phyloP scores from a whole-genome alignment of 2,329 filamentous ascomycete genomes.

The Hyphodiscus sp. region DNA sequence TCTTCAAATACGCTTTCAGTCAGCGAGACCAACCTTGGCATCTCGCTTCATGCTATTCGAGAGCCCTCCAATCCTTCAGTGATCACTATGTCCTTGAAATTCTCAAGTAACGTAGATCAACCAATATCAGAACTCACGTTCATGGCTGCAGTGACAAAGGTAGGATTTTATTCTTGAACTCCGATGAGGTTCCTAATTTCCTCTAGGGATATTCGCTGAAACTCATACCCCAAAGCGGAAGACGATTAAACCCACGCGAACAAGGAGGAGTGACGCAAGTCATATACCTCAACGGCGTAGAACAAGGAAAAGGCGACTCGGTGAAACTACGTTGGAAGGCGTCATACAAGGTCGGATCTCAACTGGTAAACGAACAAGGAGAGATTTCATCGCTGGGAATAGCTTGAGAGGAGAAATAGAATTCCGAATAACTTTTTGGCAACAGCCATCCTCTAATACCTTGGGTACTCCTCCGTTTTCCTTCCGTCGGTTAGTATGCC shows the following conservation, averaged over 20 bases:
- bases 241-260: constrained; percentile 64
- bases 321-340: constrained; percentile 89
- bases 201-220: constrained; percentile 69
- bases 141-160: constrained; percentile 89
- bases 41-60: constrained; percentile 67
- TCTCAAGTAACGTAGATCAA: constrained; percentile 72
- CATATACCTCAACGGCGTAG: constrained; percentile 70
- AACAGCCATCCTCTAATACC: neutral
- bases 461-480: neutral
- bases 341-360: constrained; percentile 64
- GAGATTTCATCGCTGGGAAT: constrained; percentile 76
- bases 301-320: constrained; percentile 61
- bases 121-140: constrained; percentile 77
- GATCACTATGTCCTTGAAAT: constrained; percentile 68
- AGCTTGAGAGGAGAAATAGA: constrained; percentile 39
- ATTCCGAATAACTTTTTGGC: constrained; percentile 1
- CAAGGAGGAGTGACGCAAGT: constrained; percentile 71
- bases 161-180: constrained; percentile 33
- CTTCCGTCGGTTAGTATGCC: too few species aligned
- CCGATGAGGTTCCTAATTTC: neutral
- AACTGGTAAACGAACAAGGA: constrained; percentile 71
- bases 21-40: constrained; percentile 61
- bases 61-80: constrained; percentile 33
- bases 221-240: constrained; percentile 78
- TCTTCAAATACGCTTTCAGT: constrained; percentile 54